Conservation (phyloP, 331 rosid genomes). For the Erythrophleum ivorense region DNA sequence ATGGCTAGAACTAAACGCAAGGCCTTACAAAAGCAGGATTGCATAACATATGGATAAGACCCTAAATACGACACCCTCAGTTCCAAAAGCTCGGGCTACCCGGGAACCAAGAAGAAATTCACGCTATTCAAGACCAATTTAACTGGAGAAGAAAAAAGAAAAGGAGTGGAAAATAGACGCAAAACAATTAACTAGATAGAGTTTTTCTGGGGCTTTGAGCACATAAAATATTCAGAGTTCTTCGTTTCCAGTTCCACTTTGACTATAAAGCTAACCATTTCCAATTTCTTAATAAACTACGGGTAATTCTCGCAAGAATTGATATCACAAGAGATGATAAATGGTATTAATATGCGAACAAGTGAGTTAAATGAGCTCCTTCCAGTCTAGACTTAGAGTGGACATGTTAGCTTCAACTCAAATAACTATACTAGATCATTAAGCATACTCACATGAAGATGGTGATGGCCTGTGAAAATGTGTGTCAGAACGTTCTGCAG, state of each 20-base stretch:
- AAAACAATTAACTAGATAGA: background rate
- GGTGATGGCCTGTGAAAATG: slow-evolving; percentile 48
- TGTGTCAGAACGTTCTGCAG: slow-evolving; percentile 39
- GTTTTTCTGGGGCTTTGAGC: background rate
- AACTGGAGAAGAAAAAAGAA: background rate
- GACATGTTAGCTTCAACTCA: slow-evolving; percentile 36
- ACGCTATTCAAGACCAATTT: background rate
- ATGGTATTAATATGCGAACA: background rate
- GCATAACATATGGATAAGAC: background rate
- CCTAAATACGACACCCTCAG: background rate
- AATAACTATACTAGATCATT: slow-evolving; percentile 17
- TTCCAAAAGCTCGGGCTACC: background rate
- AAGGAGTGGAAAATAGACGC: background rate
- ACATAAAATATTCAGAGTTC: background rate
- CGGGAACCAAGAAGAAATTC: background rate
- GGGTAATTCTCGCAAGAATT: background rate
- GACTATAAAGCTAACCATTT: background rate
- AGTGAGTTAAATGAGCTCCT: background rate
- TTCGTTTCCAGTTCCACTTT: slow-evolving; percentile 15
- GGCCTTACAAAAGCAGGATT: background rate
- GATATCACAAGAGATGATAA: background rate
- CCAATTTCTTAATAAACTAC: background rate
- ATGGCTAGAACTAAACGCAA: background rate
- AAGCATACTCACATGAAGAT: slow-evolving; percentile 66
- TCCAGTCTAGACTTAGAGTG: background rate